A percentile compares a stretch with the other conserved stretches of the same genome.
Conservation (phyloP, 2,329 filamentous ascomycete genomes). For the Hortaea werneckii region DNA sequence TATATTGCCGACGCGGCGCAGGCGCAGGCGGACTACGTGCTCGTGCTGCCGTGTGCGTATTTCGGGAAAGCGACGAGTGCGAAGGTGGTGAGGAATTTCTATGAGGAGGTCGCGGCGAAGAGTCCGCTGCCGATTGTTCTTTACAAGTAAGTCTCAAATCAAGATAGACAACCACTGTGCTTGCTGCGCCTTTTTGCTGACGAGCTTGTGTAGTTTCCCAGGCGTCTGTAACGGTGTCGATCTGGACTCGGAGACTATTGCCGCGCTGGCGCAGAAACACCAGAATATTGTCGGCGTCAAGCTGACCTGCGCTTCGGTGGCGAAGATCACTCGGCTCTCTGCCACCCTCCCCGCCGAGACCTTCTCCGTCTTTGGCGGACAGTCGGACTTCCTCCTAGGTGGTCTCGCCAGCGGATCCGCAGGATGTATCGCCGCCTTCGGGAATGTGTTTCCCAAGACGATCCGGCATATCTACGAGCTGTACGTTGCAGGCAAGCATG, state of each 20-base stretch:
- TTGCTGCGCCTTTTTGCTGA: conserved; percentile 46
- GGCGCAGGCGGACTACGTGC: conserved; percentile 33
- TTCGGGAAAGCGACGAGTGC: conserved; percentile 35
- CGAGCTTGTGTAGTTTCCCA: conserved; percentile 53
- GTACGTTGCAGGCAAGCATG: conserved; percentile 44
- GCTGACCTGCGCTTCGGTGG: conserved; percentile 64
- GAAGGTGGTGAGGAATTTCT: conserved; percentile 33
- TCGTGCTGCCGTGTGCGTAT: conserved; percentile 36
- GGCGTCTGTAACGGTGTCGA: conserved; percentile 57
- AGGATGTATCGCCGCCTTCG: conserved; percentile 49
- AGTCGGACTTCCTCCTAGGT: conserved; percentile 59
- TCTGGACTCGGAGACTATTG: conserved; percentile 56
- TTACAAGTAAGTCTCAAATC: conserved; percentile 44
- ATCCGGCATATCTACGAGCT: conserved; percentile 48
- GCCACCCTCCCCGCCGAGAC: conserved; percentile 39
- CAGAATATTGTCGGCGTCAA: conserved; percentile 59
- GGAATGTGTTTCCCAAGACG: conserved; percentile 44
- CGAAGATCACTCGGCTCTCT: conserved; percentile 56
- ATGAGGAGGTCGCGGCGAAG: conserved; percentile 43
- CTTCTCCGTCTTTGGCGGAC: conserved; percentile 62
- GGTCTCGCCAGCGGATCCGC: conserved; percentile 43
- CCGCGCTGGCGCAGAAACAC: conserved; percentile 43
- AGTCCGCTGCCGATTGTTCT: conserved; percentile 56
- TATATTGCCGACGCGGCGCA: conserved; percentile 32
- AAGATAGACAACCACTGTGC: not conserved